phyloP scores from a whole-genome alignment of 495 filamentous ascomycete species.

The Pyrenula aspistea region DNA sequence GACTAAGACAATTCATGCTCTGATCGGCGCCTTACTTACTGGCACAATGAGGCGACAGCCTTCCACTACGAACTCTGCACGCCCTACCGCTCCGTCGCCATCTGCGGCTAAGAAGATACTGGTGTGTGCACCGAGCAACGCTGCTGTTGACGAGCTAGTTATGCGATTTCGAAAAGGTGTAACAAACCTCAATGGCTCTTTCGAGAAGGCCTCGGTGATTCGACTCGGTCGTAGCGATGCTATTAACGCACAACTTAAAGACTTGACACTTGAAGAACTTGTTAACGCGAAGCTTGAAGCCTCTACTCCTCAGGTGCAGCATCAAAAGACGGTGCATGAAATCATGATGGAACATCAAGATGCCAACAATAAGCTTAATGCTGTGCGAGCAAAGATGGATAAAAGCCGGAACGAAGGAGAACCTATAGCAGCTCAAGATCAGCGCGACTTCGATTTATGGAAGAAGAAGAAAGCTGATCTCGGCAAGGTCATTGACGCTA shows the following conservation, averaged over 20 bases:
- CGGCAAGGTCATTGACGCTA: conserved; percentile 69
- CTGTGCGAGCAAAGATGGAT: conserved; percentile 56
- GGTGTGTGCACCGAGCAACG: conserved; percentile 93
- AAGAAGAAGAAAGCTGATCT: conserved; percentile 67
- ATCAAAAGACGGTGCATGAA: conserved; percentile 53
- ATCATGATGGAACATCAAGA: conserved; percentile 73
- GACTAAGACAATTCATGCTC: conserved; percentile 94
- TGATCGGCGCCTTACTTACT: conserved; percentile 78
- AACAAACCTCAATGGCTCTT: conserved; percentile 59
- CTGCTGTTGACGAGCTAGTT: conserved; percentile 91
- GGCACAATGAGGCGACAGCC: conserved; percentile 40
- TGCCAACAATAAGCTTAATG: conserved; percentile 57
- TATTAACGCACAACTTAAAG: conserved; percentile 77
- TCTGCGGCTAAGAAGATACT: conserved; percentile 69
- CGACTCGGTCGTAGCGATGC: conserved; percentile 88
- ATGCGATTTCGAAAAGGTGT: conserved; percentile 84
- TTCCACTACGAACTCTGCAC: conserved; percentile 31
- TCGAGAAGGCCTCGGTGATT: conserved; percentile 67
- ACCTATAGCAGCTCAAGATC: conserved; percentile 46
- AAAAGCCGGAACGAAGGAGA: conserved; percentile 53
- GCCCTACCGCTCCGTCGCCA: conserved; percentile 14
- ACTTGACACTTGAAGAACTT: conserved; percentile 89
- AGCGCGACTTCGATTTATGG: conserved; percentile 61
- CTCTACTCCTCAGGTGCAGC: conserved; percentile 23
- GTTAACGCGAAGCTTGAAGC: conserved; percentile 59